Evolutionary conservation across 2,329 filamentous ascomycete genomes (phyloP), one percentile per base, ranked within the genome.

Genomic region (Rhinocladiella similis): DNA sequence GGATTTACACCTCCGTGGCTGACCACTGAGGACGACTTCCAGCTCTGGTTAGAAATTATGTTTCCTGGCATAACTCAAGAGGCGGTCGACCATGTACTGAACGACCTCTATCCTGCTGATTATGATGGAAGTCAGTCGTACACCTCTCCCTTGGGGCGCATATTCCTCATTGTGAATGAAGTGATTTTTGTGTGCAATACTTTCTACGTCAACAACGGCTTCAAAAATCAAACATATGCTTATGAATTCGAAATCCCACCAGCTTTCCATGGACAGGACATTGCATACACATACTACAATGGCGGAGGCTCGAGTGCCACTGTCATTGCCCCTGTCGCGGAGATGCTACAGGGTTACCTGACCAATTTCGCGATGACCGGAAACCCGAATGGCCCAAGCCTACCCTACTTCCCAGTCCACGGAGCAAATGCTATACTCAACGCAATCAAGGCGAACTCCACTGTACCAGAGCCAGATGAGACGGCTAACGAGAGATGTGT

Each of bases 231-330:
- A 29, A 80, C 80, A 0, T 82, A 80, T 65, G 72, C 75, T 0
- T 84, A 84, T 64, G 68, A 77, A 47, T 84, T 83, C 65, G 74
- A 73, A 41, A 72, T 83, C 0, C 75, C 77, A 0, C 81, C 82
- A 0, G 81, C 73, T 3, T 65, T 83, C 14, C 82, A 84, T 64
- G 80, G 79, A 13, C 66, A 73, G 36, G 82, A 85, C 60, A 59
- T 82, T 3, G 50, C 72, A 0, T 83, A 80, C 61, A 83, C 80
- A 1, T 84, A 78, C 68, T 84, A 75, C 65, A 72, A 74, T 20
- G 68, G 66, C 18, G 63, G 65, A 10, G 68, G 69, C 56, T 68
- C 64, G 0, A 75, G 73, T 1, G 63, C 64, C 1, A 74, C 76
- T 27, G 52, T 63, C 42, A 69, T 71, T 38, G 63, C 56, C 12